Evolutionary conservation across 495 filamentous ascomycete species (phyloP), one percentile per base, ranked within the genome.

Genomic region (Baudoinia panamericana): DNA sequence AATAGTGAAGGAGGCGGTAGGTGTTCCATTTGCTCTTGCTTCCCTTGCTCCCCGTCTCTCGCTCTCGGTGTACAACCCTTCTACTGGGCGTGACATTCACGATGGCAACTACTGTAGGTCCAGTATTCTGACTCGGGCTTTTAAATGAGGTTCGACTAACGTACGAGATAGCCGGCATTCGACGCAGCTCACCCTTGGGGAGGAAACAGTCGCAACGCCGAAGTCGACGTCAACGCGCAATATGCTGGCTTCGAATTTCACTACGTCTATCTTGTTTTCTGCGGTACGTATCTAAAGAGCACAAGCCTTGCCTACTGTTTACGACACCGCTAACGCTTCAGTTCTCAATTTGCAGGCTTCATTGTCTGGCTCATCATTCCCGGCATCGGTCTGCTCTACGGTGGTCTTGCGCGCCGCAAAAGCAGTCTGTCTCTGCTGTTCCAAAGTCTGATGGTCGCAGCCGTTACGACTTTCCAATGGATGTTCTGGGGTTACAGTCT

Each of bases 401-500:
- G 68, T 30, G 72, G 73, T 35, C 61, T 77, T 12, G 65, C 72
- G 4, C 62, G 73, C 28, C 55, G 73, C 30, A 77, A 77, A 56
- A 72, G 69, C 5, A 65, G 70, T 6, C 55, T 77, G 32, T 55
- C 69, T 9, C 51, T 75, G 30, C 58, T 77, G 1, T 75, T 74
- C 48, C 72, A 74, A 48, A 68, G 67, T n/a, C 58, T 77, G 26
- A 62, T 70, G 63, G 61, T 58, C 5, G 39, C 44, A 30, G 32
- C 48, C 26, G 45, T 55, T 12, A 62, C 56, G 3, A 68, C 66
- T 12, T 68, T 71, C 36, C 66, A 72, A 57, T 72, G 70, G 69
- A 67, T 72, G 36, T 71, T 74, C 50, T 73, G 69, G 68, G 70
- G 72, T 3, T 76, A 74, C 48, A 68, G 68, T 0, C 55, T 76